A percentile compares a stretch with the other conserved stretches of the same genome.
Evolutionary conservation across 2,329 filamentous ascomycete species (phyloP).

Genomic region (Graphium sp.): DNA sequence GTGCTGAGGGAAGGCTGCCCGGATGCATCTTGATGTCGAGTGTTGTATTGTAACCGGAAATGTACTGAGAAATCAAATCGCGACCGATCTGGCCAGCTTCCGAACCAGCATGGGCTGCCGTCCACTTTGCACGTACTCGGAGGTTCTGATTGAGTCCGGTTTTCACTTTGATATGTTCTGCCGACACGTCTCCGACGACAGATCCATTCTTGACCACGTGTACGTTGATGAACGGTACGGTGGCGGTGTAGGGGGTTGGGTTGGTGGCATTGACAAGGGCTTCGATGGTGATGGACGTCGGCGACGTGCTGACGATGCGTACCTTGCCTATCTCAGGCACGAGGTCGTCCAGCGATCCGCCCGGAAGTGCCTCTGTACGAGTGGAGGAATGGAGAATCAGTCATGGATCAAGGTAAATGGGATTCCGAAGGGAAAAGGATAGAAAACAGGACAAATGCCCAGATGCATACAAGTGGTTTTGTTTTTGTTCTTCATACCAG

Average conservation of each 20-base stretch:
- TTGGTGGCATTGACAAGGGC: constrained; percentile 75
- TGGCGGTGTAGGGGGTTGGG: constrained; percentile 71
- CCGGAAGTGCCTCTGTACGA: constrained; percentile 45
- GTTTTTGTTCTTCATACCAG: too few relatives aligned
- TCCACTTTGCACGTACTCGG: constrained; percentile 54
- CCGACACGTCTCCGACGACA: constrained; percentile 58
- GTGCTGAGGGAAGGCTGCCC: constrained; percentile 56
- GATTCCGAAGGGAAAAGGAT: too few relatives aligned
- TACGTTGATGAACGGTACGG: constrained; percentile 65
- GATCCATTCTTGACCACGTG: constrained; percentile 59
- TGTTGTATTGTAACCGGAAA: constrained; percentile 77
- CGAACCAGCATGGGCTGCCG: constrained; percentile 46
- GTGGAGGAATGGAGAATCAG: too few relatives aligned
- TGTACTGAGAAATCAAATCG: constrained; percentile 66
- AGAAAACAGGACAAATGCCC: too few relatives aligned
- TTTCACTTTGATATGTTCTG: constrained; percentile 42
- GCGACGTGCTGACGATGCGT: constrained; percentile 54
- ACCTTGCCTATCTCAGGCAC: constrained; percentile 54
- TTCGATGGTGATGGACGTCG: constrained; percentile 52
- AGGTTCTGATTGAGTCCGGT: constrained; percentile 59
- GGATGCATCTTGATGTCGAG: constrained; percentile 57
- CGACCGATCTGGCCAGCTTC: constrained; percentile 44
- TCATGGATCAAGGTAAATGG: too few relatives aligned
- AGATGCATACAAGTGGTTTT: too few relatives aligned
- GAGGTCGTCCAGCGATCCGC: constrained; percentile 24